Conservation (phyloP, 352 stramenopile species). For the Peronospora farinosa region DNA sequence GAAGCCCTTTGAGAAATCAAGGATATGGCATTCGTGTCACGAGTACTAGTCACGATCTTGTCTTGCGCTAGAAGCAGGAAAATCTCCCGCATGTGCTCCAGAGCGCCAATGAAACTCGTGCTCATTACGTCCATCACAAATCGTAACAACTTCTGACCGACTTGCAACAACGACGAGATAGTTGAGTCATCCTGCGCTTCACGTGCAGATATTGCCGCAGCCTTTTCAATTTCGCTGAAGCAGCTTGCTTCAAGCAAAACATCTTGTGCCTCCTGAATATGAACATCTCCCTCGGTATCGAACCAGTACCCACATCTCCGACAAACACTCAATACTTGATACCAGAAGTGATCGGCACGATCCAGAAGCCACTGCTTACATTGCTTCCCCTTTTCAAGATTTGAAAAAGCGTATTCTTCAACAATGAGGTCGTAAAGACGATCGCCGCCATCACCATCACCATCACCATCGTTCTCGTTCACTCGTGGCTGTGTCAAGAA, state of each 20-base stretch:
- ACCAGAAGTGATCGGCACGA: constrained; percentile 28
- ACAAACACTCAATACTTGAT: constrained; percentile 27
- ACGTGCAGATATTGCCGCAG: neutral
- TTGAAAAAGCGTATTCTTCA: neutral
- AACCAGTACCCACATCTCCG: constrained; percentile 40
- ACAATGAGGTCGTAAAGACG: constrained; percentile 2
- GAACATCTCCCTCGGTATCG: constrained; percentile 18
- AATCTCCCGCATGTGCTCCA: constrained; percentile 38
- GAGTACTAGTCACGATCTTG: neutral
- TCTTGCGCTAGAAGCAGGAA: constrained; percentile 13
- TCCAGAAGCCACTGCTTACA: neutral
- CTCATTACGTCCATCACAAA: constrained; percentile 46
- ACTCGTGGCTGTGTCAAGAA: constrained; percentile 10
- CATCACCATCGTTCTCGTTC: neutral
- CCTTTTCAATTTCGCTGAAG: constrained; percentile 27
- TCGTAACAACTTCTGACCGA: constrained; percentile 36
- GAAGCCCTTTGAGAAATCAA: neutral
- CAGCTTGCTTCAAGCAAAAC: constrained; percentile 26
- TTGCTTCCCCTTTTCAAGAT: neutral
- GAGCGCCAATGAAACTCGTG: constrained; percentile 45
- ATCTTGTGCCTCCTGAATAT: constrained; percentile 41
- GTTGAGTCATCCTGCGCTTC: neutral
- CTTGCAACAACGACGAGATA: constrained; percentile 3
- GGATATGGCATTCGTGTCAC: neutral
- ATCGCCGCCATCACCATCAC: neutral